phyloP scores from a whole-genome alignment of 257 asterid species.

The Capsicum chinense region DNA sequence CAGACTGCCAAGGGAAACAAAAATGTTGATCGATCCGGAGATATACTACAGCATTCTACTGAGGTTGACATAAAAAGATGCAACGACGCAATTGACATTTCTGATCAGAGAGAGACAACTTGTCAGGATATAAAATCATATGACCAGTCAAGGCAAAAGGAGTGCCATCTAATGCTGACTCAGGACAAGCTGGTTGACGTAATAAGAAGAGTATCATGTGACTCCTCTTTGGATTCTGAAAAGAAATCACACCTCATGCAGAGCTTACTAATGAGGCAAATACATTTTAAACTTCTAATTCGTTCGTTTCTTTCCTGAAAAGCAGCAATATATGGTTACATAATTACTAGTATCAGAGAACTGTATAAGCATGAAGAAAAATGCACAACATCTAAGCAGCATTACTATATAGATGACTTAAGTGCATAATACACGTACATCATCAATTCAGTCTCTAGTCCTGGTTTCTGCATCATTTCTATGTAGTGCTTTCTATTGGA shows the following conservation, averaged over 20 bases:
- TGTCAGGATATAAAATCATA: constrained; percentile 32
- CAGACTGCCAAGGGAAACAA: constrained; percentile 37
- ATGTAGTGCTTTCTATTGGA: constrained; percentile 18
- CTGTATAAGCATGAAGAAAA: neutral
- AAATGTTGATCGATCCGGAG: constrained; percentile 38
- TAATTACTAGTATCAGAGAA: neutral
- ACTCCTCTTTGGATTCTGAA: constrained; percentile 60
- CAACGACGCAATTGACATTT: constrained; percentile 39
- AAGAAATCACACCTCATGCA: constrained; percentile 67
- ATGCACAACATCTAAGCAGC: neutral
- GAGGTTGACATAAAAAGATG: constrained; percentile 49
- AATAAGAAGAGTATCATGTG: constrained; percentile 76
- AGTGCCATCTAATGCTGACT: constrained; percentile 54
- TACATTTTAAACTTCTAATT: constrained; percentile 13
- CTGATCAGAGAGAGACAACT: constrained; percentile 37
- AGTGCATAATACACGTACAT: neutral
- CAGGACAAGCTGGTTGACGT: constrained; percentile 75
- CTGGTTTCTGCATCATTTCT: neutral
- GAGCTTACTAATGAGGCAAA: constrained; percentile 77
- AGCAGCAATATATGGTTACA: constrained; percentile 13
- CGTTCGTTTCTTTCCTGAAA: neutral
- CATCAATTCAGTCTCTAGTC: neutral
- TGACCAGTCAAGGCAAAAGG: constrained; percentile 42
- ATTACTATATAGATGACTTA: neutral
- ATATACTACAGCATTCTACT: constrained; percentile 34